Evolutionary conservation across 495 filamentous ascomycete genomes (phyloP).

Genomic region (Extremus antarcticus): DNA sequence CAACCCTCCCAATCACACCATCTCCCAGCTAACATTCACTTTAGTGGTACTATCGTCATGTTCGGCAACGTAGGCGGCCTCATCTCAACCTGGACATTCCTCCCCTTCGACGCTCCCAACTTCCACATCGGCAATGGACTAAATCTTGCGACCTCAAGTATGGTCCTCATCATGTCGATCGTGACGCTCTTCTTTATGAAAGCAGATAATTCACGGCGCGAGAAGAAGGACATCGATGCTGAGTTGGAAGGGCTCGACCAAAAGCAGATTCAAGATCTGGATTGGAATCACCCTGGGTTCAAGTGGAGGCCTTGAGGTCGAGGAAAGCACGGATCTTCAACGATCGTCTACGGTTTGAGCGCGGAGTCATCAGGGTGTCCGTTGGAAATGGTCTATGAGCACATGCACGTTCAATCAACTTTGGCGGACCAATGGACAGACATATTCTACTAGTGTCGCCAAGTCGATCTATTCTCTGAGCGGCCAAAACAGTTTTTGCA

Average conservation of each 20-base stretch:
- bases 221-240: slow-evolving; percentile 40
- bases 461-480: too few species aligned
- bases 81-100: slow-evolving; percentile 59
- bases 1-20: neutral
- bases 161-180: slow-evolving; percentile 40
- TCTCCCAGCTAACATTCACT: neutral
- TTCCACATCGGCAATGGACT: slow-evolving; percentile 66
- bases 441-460: too few species aligned
- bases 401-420: too few species aligned
- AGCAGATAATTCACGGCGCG: slow-evolving; percentile 51
- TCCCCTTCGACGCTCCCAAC: slow-evolving; percentile 52
- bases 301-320: slow-evolving; percentile 27
- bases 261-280: slow-evolving; percentile 52
- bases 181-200: slow-evolving; percentile 48
- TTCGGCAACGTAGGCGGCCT: slow-evolving; percentile 62
- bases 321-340: neutral
- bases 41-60: slow-evolving; percentile 52
- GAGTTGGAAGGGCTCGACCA: slow-evolving; percentile 46
- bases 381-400: neutral
- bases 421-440: too few species aligned
- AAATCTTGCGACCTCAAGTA: slow-evolving; percentile 52
- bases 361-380: neutral
- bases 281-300: slow-evolving; percentile 66
- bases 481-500: too few species aligned
- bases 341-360: neutral